Evolutionary conservation across 2,329 filamentous ascomycete species (phyloP).

Genomic region (Xylaria sp.): DNA sequence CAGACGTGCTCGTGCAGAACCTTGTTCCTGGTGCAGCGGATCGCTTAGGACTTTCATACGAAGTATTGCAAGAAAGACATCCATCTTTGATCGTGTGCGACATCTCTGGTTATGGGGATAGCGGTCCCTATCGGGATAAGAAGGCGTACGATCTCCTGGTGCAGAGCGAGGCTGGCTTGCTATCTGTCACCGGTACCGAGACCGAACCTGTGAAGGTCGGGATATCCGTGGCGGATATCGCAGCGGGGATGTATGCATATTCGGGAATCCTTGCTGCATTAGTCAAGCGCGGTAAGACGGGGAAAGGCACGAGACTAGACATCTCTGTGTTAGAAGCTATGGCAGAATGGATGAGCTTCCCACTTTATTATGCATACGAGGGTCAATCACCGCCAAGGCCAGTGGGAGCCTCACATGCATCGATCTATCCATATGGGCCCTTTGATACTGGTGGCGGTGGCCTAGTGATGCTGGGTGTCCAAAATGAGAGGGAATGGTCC

Average conservation of each 20-base stretch:
- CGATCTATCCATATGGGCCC: conserved; percentile 60
- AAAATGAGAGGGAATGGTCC: conserved; percentile 60
- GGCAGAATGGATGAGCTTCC: conserved; percentile 63
- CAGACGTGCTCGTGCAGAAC: conserved; percentile 58
- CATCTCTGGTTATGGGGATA: conserved; percentile 55
- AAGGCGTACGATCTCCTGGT: conserved; percentile 60
- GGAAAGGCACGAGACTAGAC: conserved; percentile 52
- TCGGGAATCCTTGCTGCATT: conserved; percentile 54
- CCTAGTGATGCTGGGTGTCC: conserved; percentile 58
- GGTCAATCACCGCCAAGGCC: conserved; percentile 46
- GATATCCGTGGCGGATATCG: conserved; percentile 58
- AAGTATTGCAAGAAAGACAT: conserved; percentile 44
- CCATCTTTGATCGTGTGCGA: conserved; percentile 55
- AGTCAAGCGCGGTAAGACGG: conserved; percentile 51
- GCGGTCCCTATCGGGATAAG: conserved; percentile 55
- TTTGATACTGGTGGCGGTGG: conserved; percentile 52
- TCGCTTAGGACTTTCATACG: conserved; percentile 51
- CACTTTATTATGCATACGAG: conserved; percentile 56
- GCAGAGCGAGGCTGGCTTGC: conserved; percentile 56
- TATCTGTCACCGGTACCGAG: conserved; percentile 52
- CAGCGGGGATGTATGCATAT: conserved; percentile 56
- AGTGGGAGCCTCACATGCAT: conserved; percentile 55
- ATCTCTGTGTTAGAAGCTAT: conserved; percentile 62
- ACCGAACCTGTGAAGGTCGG: conserved; percentile 52
- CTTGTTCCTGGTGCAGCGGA: conserved; percentile 53